Conservation (phyloP, 345 rosid species). For the Psidium guajava region DNA sequence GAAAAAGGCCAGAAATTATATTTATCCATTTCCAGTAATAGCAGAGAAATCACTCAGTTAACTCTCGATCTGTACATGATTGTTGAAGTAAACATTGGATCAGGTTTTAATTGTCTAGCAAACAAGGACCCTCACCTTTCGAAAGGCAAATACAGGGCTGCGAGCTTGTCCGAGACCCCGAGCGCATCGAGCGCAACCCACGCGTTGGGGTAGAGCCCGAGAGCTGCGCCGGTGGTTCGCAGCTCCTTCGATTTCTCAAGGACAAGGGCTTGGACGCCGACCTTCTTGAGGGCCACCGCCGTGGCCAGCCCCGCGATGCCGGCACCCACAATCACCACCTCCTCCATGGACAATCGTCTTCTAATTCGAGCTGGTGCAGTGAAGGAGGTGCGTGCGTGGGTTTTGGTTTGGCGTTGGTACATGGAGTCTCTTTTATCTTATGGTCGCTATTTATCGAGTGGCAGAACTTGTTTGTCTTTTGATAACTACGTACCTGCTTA, state of each 20-base stretch:
- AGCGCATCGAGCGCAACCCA: constrained; percentile 36
- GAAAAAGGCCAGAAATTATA: too few relatives aligned
- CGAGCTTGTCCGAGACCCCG: constrained; percentile 26
- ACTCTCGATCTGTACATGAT: too few relatives aligned
- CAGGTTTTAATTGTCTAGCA: background rate
- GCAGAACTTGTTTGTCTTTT: background rate
- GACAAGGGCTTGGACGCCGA: constrained; percentile 17
- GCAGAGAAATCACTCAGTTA: too few relatives aligned
- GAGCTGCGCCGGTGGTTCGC: constrained; percentile 18
- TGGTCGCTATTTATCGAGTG: background rate
- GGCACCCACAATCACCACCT: constrained; percentile 24
- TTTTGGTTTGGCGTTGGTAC: too few relatives aligned
- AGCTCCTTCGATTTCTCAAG: constrained; percentile 18
- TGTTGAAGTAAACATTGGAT: background rate
- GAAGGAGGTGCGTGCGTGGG: too few relatives aligned
- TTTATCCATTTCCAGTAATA: too few relatives aligned
- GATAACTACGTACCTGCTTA: background rate
- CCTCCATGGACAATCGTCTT: background rate
- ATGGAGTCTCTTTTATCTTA: too few relatives aligned
- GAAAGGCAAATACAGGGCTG: background rate
- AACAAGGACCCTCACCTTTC: background rate
- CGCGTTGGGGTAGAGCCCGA: constrained; percentile 19
- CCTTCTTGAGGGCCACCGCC: constrained; percentile 21
- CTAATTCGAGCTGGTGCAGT: too few relatives aligned
- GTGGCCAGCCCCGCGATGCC: constrained; percentile 37